phyloP scores from a whole-genome alignment of 768 basidiomycete genomes.

The Russula emetica region DNA sequence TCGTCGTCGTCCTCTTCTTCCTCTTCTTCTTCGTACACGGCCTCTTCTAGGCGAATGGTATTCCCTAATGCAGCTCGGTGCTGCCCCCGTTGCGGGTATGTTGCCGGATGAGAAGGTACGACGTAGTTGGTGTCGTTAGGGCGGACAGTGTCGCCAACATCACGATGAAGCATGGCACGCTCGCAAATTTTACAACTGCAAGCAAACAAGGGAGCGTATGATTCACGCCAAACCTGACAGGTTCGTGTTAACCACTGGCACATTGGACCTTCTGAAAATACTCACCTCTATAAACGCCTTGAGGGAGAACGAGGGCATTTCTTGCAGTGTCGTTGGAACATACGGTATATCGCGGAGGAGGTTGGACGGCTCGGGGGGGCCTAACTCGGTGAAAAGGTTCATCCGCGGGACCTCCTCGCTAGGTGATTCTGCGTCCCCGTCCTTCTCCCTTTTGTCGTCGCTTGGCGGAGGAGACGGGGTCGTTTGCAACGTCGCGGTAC shows the following conservation, averaged over 20 bases:
- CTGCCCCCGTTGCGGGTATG: constrained; percentile 17
- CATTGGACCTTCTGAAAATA: constrained; percentile 20
- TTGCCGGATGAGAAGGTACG: constrained; percentile 31
- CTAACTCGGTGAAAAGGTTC: constrained; percentile 44
- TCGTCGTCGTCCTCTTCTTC: constrained; percentile 37
- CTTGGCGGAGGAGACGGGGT: constrained; percentile 70
- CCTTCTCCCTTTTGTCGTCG: constrained; percentile 38
- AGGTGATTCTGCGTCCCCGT: constrained; percentile 33
- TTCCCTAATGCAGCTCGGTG: constrained; percentile 17
- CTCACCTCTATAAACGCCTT: constrained; percentile 53
- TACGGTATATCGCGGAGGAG: constrained; percentile 66
- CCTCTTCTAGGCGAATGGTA: constrained; percentile 31
- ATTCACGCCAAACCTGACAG: constrained; percentile 66
- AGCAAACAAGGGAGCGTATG: constrained; percentile 64
- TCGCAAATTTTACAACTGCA: constrained; percentile 73
- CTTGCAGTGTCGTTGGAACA: constrained; percentile 56
- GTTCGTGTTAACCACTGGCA: constrained; percentile 2
- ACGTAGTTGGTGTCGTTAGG: constrained; percentile 25
- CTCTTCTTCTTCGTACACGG: constrained; percentile 32
- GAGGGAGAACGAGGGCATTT: constrained; percentile 37
- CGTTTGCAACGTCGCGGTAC: constrained; percentile 70
- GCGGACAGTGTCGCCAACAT: constrained; percentile 38
- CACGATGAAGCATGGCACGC: constrained; percentile 54
- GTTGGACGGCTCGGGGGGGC: constrained; percentile 56
- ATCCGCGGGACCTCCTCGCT: constrained; percentile 29